phyloP scores from a whole-genome alignment of 2,329 filamentous ascomycete genomes.

The Lachnellula subtilissima region DNA sequence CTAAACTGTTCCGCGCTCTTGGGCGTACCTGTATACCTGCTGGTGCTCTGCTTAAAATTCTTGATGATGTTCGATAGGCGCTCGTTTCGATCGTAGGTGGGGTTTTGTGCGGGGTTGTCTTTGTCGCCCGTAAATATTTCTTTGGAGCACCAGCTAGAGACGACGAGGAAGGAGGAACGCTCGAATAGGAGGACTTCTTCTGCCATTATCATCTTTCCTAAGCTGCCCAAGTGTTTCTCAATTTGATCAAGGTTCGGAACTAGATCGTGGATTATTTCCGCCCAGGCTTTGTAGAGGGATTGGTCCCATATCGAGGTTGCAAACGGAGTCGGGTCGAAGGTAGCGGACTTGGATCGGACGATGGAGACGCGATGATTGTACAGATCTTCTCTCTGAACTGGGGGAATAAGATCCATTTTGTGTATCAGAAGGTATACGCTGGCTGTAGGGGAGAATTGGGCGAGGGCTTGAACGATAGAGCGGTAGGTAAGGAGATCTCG shows the following conservation, averaged over 20 bases:
- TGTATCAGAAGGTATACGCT: constrained; percentile 94
- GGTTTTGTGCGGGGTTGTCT: constrained; percentile 55
- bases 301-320: constrained; percentile 99
- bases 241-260: constrained; percentile 92
- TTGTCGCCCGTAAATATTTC: constrained; percentile 8
- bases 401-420: constrained; percentile 96
- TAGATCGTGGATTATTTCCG: constrained; percentile 93
- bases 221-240: constrained; percentile 74
- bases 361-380: constrained; percentile 79
- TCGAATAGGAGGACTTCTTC: constrained; percentile 95
- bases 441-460: constrained; percentile 75
- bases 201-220: constrained; percentile 83
- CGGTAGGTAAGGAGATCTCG: constrained; percentile 90
- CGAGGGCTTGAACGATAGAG: constrained; percentile 80
- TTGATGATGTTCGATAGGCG: constrained; percentile 97
- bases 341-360: constrained; percentile 70
- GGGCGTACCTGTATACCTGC: constrained; percentile 73
- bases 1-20: constrained; percentile 77
- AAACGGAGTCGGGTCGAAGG: constrained; percentile 78
- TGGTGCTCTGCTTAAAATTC: constrained; percentile 86
- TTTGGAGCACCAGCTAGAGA: constrained; percentile 78
- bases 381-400: constrained; percentile 69
- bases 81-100: constrained; percentile 89
- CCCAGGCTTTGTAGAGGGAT: constrained; percentile 96
- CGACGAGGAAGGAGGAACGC: constrained; percentile 89